Evolutionary conservation across 192 early-diverging fungal genomes (phyloP).

Genomic region (Mortierella claussenii): DNA sequence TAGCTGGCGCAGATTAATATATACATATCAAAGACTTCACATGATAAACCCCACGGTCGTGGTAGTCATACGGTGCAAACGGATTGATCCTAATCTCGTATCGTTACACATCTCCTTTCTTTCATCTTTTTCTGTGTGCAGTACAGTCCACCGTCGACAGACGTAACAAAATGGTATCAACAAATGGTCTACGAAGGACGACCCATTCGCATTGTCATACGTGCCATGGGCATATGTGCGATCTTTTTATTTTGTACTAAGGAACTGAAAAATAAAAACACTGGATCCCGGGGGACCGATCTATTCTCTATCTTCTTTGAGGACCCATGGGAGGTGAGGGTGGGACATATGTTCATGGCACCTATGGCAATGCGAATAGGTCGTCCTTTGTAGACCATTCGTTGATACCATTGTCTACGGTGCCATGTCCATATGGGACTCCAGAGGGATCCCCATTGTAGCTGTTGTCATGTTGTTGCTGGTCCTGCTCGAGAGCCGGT

Average conservation of each 20-base stretch:
- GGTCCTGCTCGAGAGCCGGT: constrained; percentile 7
- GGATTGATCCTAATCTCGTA: too few species aligned
- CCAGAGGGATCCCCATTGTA: constrained; percentile 18
- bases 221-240: background rate
- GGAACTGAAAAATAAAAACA: background rate
- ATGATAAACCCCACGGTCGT: too few species aligned
- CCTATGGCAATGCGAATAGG: constrained; percentile 17
- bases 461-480: constrained; percentile 4
- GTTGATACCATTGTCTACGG: constrained; percentile 12
- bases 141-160: too few species aligned
- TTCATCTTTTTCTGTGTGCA: too few species aligned
- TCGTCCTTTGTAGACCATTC: constrained; percentile 15
- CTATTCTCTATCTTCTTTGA: too few species aligned
- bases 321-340: background rate
- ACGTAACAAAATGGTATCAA: too few species aligned
- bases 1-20: too few species aligned
- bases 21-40: too few species aligned
- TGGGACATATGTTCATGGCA: constrained; percentile 22
- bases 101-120: too few species aligned
- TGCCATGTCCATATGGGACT: constrained; percentile 26
- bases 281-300: too few species aligned
- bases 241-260: background rate
- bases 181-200: background rate
- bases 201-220: background rate
- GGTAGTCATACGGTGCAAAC: too few species aligned